Conservation (phyloP, 78 protist species). For the Emiliania huxleyi region DNA sequence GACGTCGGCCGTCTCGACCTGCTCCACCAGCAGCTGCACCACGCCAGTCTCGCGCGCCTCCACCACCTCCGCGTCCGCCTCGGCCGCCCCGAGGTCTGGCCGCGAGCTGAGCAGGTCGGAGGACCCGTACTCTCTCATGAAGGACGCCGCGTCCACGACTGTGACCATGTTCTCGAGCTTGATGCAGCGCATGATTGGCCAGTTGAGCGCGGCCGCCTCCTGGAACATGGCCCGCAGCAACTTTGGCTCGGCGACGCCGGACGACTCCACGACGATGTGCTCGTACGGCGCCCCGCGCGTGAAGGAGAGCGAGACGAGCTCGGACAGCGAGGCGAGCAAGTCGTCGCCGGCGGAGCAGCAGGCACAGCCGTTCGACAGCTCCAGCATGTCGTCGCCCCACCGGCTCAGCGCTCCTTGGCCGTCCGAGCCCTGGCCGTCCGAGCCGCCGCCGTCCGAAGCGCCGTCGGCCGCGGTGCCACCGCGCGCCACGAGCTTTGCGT, state of each 20-base stretch:
- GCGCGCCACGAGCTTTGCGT: neutral
- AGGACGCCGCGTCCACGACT: constrained; percentile 62
- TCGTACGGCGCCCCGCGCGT: neutral
- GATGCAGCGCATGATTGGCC: constrained; percentile 19
- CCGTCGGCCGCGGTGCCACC: neutral
- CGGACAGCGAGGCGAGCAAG: constrained; percentile 32
- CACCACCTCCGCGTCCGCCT: constrained; percentile 51
- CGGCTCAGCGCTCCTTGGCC: neutral
- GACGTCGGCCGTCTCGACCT: constrained; percentile 86
- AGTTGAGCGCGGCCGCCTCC: neutral
- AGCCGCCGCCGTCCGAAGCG: neutral
- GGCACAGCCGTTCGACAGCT: constrained; percentile 34
- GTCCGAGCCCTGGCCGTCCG: neutral
- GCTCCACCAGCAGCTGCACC: constrained; percentile 81
- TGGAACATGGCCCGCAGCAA: neutral
- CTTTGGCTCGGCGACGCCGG: constrained; percentile 15
- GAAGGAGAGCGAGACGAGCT: constrained; percentile 25
- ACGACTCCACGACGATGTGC: constrained; percentile 5
- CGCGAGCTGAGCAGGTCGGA: neutral
- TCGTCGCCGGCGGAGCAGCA: constrained; percentile 35
- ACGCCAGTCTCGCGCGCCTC: constrained; percentile 86
- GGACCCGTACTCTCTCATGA: neutral
- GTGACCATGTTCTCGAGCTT: constrained; percentile 65
- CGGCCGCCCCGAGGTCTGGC: neutral
- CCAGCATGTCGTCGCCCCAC: neutral